These are phyloP conservation scores for Solanum phureja DNA, from an alignment of 257 asterid genomes.

Conservation along the genomic window DNA sequence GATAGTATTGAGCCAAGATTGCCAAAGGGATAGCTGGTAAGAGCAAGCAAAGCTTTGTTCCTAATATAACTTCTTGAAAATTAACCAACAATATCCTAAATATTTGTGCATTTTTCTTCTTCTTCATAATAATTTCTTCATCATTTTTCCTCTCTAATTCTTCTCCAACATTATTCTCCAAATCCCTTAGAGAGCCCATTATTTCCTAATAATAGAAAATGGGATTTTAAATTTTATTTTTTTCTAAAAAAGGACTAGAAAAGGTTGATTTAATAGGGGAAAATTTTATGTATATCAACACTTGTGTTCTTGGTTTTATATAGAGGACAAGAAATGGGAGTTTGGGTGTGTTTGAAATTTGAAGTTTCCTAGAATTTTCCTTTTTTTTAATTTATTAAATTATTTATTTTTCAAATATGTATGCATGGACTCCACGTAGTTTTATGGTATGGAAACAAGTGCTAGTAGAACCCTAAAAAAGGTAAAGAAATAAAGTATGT, in stretches of 20 bases:
- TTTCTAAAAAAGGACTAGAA: neutral
- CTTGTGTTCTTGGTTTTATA: neutral
- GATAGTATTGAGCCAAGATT: slow-evolving; percentile 11
- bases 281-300: neutral
- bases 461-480: neutral
- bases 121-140: neutral
- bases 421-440: slow-evolving; percentile 6
- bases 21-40: slow-evolving; percentile 37
- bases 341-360: neutral
- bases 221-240: neutral
- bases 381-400: neutral
- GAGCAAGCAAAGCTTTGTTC: slow-evolving; percentile 32
- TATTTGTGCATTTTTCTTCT: neutral
- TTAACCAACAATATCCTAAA: slow-evolving; percentile 10
- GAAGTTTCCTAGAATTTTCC: slow-evolving; percentile 3
- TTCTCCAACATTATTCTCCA: slow-evolving; percentile 13
- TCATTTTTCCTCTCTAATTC: neutral
- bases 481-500: neutral
- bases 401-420: neutral
- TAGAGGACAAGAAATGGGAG: neutral
- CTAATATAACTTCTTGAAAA: slow-evolving; percentile 23
- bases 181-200: slow-evolving; percentile 1
- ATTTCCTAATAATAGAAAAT: neutral
- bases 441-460: neutral
- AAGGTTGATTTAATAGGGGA: neutral